These are phyloP conservation scores for Aspergillus fijiensis DNA, from an alignment of 2,329 filamentous ascomycete species.

Conservation along the genomic window DNA sequence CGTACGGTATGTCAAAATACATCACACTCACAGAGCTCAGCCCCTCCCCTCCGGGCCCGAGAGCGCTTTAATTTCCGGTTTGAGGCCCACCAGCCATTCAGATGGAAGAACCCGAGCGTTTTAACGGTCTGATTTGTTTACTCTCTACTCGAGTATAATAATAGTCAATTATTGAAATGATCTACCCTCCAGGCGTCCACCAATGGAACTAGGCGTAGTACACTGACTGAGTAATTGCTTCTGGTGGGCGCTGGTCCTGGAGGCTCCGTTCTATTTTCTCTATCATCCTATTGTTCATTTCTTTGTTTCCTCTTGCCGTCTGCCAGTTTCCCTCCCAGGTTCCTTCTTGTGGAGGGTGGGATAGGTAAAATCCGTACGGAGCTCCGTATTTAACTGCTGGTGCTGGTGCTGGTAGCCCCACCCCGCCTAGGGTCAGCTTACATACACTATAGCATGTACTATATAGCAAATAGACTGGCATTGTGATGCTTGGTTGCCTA, in stretches of 20 bases:
- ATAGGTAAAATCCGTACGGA: background rate
- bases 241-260: too few species aligned
- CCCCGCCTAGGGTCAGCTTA: background rate
- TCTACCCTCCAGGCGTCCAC: too few species aligned
- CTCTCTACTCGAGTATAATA: too few species aligned
- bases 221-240: too few species aligned
- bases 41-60: background rate
- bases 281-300: too few species aligned
- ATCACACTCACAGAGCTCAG: background rate
- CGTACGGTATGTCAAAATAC: background rate
- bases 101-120: background rate
- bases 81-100: background rate
- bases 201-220: too few species aligned
- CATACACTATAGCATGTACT: too few species aligned
- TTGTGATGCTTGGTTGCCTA: background rate
- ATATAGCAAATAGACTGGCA: too few species aligned
- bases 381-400: too few species aligned
- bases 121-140: too few species aligned
- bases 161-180: too few species aligned
- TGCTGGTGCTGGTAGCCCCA: background rate
- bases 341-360: background rate
- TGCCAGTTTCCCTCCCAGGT: background rate
- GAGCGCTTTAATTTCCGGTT: background rate
- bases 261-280: too few species aligned
- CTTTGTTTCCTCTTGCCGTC: background rate